Evolutionary conservation across 2,329 filamentous ascomycete species (phyloP).

Genomic region (Venturia carpophila): DNA sequence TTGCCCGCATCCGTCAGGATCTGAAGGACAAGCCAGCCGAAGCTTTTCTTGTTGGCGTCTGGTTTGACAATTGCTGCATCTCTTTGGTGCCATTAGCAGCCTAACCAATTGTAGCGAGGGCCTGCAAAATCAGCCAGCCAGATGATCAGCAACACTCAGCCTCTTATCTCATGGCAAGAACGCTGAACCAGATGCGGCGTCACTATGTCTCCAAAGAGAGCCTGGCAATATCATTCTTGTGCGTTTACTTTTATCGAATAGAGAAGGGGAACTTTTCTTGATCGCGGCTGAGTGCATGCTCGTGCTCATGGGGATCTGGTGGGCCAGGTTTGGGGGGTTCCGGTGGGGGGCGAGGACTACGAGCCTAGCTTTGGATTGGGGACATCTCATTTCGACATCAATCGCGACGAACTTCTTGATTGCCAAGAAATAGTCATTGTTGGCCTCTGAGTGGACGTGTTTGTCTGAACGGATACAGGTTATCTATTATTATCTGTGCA

Average conservation of each 20-base stretch:
- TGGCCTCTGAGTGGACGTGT: too few relatives aligned
- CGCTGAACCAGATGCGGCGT: background rate
- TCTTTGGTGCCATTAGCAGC: conserved; percentile 7
- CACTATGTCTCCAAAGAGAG: background rate
- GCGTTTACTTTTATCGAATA: background rate
- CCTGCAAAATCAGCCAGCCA: background rate
- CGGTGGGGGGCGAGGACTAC: background rate
- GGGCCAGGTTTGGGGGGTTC: background rate
- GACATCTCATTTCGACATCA: too few relatives aligned
- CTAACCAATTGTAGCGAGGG: too few relatives aligned
- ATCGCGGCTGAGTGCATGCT: conserved; percentile 12
- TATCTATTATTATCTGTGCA: too few relatives aligned
- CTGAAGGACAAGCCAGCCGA: background rate
- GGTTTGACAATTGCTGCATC: conserved; percentile 1
- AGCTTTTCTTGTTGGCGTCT: conserved; percentile 3
- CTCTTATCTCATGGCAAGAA: conserved; percentile 6
- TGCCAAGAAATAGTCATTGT: too few relatives aligned
- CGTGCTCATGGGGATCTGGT: background rate
- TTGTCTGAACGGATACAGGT: too few relatives aligned
- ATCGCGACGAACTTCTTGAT: too few relatives aligned
- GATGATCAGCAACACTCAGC: background rate
- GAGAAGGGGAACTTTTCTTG: background rate
- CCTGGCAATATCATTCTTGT: background rate
- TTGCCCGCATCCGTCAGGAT: too few relatives aligned
- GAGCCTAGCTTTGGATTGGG: too few relatives aligned